Percentiles rank a stretch among this genome's conserved stretches.
Evolutionary conservation across 164 flowering plant genomes (phyloP).

Genomic region (Macadamia tetraphylla): DNA sequence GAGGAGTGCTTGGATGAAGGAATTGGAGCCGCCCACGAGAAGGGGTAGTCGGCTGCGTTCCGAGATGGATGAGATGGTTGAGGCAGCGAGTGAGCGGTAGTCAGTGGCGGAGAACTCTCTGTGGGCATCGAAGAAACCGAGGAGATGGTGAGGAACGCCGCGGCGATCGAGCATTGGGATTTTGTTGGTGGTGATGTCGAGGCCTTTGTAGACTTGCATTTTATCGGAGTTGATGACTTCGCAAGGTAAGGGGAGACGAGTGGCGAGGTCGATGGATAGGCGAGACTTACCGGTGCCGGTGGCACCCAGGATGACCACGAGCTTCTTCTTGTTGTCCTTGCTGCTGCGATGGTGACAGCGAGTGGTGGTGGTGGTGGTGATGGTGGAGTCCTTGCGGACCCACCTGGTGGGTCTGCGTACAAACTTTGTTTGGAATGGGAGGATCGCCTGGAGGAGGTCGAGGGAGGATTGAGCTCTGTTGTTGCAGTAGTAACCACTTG

Average conservation of each 20-base stretch:
- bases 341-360: slow-evolving; percentile 8
- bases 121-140: slow-evolving; percentile 42
- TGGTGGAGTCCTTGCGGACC: slow-evolving; percentile 6
- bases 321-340: slow-evolving; percentile 19
- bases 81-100: slow-evolving; percentile 41
- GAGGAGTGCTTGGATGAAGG: slow-evolving; percentile 64
- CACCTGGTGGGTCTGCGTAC: background rate
- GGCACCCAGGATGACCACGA: slow-evolving; percentile 68
- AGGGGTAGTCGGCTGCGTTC: slow-evolving; percentile 47
- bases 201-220: slow-evolving; percentile 70
- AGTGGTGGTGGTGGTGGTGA: background rate
- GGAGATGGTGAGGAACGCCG: slow-evolving; percentile 65
- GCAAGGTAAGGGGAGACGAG: slow-evolving; percentile 32
- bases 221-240: slow-evolving; percentile 87
- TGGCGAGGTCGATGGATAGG: slow-evolving; percentile 63
- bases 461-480: slow-evolving; percentile 5
- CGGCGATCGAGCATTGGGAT: slow-evolving; percentile 38
- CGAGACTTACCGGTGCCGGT: slow-evolving; percentile 78
- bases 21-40: slow-evolving; percentile 89
- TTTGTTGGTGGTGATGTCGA: slow-evolving; percentile 84
- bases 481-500: slow-evolving; percentile 9
- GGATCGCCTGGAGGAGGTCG: slow-evolving; percentile 2
- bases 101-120: slow-evolving; percentile 45
- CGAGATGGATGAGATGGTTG: slow-evolving; percentile 24
- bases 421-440: too few relatives aligned